A percentile compares a stretch with the other conserved stretches of the same genome.
Conservation (phyloP, 768 basidiomycete species). For the Candolleomyces eurysporus region DNA sequence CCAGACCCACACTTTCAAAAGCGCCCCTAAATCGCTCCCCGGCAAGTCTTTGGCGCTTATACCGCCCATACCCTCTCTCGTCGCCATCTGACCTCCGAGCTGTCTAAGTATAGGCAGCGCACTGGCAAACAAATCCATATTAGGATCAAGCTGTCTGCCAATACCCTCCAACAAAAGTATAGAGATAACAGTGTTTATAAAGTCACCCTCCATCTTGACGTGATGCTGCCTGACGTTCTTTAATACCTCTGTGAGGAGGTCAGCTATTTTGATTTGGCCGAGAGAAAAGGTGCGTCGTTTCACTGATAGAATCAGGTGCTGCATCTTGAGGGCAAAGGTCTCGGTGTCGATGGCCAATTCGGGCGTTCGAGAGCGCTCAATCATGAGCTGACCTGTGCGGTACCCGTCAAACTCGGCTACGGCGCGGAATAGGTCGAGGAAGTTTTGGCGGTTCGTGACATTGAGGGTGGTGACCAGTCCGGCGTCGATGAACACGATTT, state of each 20-base stretch:
- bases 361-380: conserved; percentile 89
- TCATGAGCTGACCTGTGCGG: conserved; percentile 91
- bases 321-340: conserved; percentile 97
- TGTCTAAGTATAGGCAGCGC: conserved; percentile 91
- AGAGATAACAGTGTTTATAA: conserved; percentile 96
- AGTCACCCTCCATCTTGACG: conserved; percentile 98
- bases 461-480: conserved; percentile 91
- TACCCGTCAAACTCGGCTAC: conserved; percentile 98
- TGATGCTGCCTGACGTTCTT: conserved; percentile 86
- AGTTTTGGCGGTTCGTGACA: conserved; percentile 81
- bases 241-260: conserved; percentile 87
- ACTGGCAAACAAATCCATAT: conserved; percentile 92
- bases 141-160: conserved; percentile 89
- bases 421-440: conserved; percentile 94
- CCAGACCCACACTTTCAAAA: conserved; percentile 96
- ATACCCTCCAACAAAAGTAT: conserved; percentile 94
- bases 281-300: conserved; percentile 97
- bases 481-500: conserved; percentile 95
- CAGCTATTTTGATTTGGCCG: conserved; percentile 94
- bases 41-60: conserved; percentile 55
- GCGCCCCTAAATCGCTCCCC: conserved; percentile 71
- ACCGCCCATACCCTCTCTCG: conserved; percentile 41
- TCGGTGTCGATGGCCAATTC: conserved; percentile 89
- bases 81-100: conserved; percentile 87
- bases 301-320: conserved; percentile 88